Conservation (phyloP, 768 basidiomycete genomes). For the Psilocybe azurescens region DNA sequence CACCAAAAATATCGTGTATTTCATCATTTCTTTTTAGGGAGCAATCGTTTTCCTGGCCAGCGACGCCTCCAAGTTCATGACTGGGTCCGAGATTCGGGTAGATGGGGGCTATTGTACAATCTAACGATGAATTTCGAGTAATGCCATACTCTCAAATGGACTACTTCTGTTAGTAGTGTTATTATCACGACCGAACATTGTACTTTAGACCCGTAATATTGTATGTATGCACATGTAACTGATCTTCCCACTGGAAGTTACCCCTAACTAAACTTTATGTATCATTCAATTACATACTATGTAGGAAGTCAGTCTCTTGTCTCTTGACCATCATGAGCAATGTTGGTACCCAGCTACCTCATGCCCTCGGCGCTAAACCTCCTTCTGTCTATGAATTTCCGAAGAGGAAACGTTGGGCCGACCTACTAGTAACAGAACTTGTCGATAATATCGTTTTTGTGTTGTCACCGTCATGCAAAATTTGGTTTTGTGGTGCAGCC, state of each 20-base stretch:
- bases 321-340: conserved; percentile 19
- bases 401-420: conserved; percentile 86
- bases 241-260: no score
- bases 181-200: no score
- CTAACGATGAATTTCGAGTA: conserved; percentile 30
- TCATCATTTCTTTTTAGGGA: conserved; percentile 50
- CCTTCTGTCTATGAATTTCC: conserved; percentile 76
- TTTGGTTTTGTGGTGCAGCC: conserved; percentile 73
- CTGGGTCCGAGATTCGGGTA: conserved; percentile 82
- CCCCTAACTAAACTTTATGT: no score
- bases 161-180: neutral
- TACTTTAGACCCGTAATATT: no score
- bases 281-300: no score
- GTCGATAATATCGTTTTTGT: conserved; percentile 75
- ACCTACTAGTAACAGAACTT: conserved; percentile 77
- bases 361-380: conserved; percentile 19
- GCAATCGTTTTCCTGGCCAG: conserved; percentile 91
- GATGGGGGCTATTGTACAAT: conserved; percentile 89
- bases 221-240: no score
- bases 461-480: conserved; percentile 62
- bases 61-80: conserved; percentile 90
- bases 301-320: neutral
- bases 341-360: conserved; percentile 18
- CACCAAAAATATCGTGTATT: neutral
- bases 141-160: neutral